Conservation (phyloP, 1,284 basidiomycete genomes). For the Ganoderma lingzhi region DNA sequence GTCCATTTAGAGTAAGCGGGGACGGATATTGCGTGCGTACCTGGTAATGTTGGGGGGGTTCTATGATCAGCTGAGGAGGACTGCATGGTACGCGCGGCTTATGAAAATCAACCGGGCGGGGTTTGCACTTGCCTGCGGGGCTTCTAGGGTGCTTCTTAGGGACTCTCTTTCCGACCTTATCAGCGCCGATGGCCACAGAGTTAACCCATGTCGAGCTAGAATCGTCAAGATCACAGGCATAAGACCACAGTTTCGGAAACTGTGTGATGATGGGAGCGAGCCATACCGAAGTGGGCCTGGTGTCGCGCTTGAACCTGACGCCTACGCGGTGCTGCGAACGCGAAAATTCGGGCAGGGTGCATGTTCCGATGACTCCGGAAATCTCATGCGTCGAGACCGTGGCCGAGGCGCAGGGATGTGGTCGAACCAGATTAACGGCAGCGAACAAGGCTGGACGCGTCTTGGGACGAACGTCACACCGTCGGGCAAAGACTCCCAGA, state of each 20-base stretch:
- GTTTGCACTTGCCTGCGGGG: conserved; percentile 2
- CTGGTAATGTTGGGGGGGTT: conserved; percentile 12
- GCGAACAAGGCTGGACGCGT: neutral
- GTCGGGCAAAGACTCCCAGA: neutral
- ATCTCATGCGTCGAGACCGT: neutral
- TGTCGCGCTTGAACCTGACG: conserved; percentile 8
- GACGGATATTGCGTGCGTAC: conserved; percentile 1
- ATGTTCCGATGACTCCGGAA: conserved; percentile 5
- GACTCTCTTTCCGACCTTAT: conserved; percentile 13
- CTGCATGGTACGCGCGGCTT: neutral
- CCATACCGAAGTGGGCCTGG: conserved; percentile 7
- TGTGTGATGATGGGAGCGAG: conserved; percentile 5
- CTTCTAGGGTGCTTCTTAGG: conserved; percentile 7
- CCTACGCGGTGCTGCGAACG: conserved; percentile 1
- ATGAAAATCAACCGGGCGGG: conserved; percentile 13
- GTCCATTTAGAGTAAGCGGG: conserved; percentile 6
- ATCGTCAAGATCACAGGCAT: conserved; percentile 7
- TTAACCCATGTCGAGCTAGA: conserved; percentile 4
- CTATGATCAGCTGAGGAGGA: conserved; percentile 9
- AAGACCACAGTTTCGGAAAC: conserved; percentile 13
- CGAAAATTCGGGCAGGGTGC: neutral
- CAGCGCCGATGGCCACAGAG: conserved; percentile 6
- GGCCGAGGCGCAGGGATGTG: neutral
- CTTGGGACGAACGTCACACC: neutral
- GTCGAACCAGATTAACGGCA: neutral